phyloP scores from a whole-genome alignment of 768 basidiomycete genomes.

The Lenzites betulinus region DNA sequence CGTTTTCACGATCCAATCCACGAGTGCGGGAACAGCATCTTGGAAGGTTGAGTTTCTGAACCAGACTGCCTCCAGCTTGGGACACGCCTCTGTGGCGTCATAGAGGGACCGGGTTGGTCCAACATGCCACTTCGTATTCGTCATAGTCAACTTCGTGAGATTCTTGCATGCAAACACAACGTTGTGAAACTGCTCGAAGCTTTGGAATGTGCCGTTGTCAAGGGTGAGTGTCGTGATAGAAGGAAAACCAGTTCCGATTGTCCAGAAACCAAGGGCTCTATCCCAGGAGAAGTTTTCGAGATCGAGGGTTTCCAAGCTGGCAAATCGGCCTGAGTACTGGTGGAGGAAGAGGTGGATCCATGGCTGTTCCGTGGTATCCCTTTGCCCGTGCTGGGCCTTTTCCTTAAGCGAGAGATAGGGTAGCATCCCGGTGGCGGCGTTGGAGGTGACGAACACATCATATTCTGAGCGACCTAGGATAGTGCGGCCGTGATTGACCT shows the following conservation, averaged over 20 bases:
- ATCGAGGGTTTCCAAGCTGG: neutral
- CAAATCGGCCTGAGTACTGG: neutral
- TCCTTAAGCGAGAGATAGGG: too few relatives aligned
- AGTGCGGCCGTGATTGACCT: neutral
- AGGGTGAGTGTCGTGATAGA: slow-evolving; percentile 10
- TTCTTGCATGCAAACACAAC: neutral
- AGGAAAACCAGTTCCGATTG: neutral
- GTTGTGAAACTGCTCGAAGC: slow-evolving; percentile 8
- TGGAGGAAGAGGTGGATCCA: slow-evolving; percentile 16
- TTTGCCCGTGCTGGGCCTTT: too few relatives aligned
- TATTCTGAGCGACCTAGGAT: slow-evolving; percentile 3
- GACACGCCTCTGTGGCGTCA: neutral
- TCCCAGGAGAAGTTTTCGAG: neutral
- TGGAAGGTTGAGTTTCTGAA: neutral
- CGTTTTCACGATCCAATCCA: slow-evolving; percentile 12
- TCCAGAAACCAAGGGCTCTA: neutral
- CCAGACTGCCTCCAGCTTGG: slow-evolving; percentile 8
- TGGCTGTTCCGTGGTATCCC: neutral
- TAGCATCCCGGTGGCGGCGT: slow-evolving; percentile 3
- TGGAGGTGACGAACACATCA: slow-evolving; percentile 4
- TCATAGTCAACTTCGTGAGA: neutral
- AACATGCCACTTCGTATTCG: neutral
- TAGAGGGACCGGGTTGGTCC: neutral
- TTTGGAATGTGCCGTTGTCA: slow-evolving; percentile 2
- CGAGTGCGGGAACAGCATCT: neutral